Evolutionary conservation across 148 eudicot genomes (phyloP).

Genomic region (Chenopodium album): DNA sequence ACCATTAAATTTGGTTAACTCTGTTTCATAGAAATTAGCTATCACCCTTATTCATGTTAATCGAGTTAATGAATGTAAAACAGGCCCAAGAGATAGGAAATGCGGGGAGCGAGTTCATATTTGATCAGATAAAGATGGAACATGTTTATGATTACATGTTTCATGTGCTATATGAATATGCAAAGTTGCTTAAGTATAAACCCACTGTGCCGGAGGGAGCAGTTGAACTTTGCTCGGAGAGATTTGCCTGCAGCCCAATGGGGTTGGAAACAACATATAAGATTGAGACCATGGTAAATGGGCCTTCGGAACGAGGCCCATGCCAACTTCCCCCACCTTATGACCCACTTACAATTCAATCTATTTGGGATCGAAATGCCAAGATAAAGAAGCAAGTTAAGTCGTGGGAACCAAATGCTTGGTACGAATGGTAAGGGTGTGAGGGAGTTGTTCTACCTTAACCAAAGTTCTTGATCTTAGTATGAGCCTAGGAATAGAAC

Average conservation of each 20-base stretch:
- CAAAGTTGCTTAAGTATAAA: conserved; percentile 48
- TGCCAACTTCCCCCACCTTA: conserved; percentile 50
- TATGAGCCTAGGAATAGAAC: not conserved
- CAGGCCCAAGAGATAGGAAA: conserved; percentile 68
- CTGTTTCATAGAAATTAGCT: not conserved
- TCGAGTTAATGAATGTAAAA: not conserved
- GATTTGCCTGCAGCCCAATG: conserved; percentile 41
- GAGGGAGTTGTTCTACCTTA: not conserved
- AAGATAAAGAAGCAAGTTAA: conserved; percentile 37
- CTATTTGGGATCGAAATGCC: conserved; percentile 32
- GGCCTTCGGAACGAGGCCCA: conserved; percentile 40
- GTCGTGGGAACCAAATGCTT: conserved; percentile 39
- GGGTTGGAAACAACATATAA: conserved; percentile 46
- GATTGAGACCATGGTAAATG: conserved; percentile 40
- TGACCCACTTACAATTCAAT: conserved; percentile 26
- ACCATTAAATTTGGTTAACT: not conserved
- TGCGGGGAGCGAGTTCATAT: conserved; percentile 46
- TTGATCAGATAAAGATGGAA: conserved; percentile 46
- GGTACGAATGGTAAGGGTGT: conserved; percentile 10
- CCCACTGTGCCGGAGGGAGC: conserved; percentile 58
- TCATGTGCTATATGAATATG: conserved; percentile 57
- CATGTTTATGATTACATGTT: conserved; percentile 67
- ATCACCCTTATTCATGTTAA: not conserved
- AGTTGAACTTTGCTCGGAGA: conserved; percentile 53
- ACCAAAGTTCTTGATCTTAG: not conserved